A percentile compares a stretch with the other conserved stretches of the same genome.
Conservation (phyloP, 129 eudicot species). For the Flaveria bidentis region DNA sequence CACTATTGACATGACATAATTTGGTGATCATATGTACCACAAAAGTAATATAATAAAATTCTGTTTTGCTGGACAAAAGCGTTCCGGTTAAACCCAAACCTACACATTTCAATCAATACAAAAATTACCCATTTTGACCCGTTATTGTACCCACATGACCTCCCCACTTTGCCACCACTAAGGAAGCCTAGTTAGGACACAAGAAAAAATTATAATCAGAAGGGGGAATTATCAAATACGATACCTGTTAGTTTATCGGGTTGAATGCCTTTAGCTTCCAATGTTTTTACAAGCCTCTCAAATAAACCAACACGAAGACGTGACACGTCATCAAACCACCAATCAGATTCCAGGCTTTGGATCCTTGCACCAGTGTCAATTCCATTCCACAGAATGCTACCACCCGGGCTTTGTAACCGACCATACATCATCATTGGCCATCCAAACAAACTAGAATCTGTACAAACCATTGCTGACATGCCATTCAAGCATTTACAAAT, state of each 20-base stretch:
- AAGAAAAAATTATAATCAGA: neutral
- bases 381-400: constrained; percentile 96
- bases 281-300: constrained; percentile 56
- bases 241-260: constrained; percentile 62
- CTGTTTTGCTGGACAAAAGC: too few relatives aligned
- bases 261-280: constrained; percentile 69
- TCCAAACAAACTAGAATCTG: constrained; percentile 79
- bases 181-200: neutral
- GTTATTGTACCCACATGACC: neutral
- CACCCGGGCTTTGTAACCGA: constrained; percentile 86
- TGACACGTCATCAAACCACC: constrained; percentile 94
- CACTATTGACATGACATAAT: too few relatives aligned
- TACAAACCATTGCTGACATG: constrained; percentile 69
- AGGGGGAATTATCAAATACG: neutral
- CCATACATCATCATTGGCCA: constrained; percentile 98
- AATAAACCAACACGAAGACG: constrained; percentile 59
- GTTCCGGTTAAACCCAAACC: neutral
- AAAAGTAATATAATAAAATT: too few relatives aligned
- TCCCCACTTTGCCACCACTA: neutral
- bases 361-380: constrained; percentile 86
- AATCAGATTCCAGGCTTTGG: constrained; percentile 61
- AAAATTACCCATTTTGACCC: neutral
- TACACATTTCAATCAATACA: neutral
- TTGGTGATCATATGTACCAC: neutral
- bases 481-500: constrained; percentile 60